Conservation (phyloP, 2,329 filamentous ascomycete species). For the Aspergillus jensenii region DNA sequence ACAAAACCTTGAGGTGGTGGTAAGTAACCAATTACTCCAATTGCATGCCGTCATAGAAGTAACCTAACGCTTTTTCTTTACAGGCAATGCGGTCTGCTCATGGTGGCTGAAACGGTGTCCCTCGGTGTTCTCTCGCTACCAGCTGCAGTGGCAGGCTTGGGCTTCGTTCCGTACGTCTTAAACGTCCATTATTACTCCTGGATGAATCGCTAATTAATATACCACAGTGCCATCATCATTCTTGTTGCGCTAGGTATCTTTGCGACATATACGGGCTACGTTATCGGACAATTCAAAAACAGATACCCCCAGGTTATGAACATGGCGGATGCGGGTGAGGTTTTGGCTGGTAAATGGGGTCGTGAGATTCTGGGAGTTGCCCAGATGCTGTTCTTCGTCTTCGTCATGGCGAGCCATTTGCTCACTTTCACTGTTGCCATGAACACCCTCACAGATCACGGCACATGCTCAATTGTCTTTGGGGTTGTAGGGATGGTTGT, state of each 20-base stretch:
- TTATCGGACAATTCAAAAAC: slow-evolving; percentile 61
- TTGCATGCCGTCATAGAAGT: not conserved
- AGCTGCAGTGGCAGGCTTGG: slow-evolving; percentile 52
- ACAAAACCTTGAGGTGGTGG: slow-evolving; percentile 52
- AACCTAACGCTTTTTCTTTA: slow-evolving; percentile 26
- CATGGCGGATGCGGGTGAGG: slow-evolving; percentile 66
- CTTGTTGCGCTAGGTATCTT: slow-evolving; percentile 55
- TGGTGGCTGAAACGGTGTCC: slow-evolving; percentile 61
- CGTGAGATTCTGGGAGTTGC: slow-evolving; percentile 63
- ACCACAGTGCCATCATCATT: slow-evolving; percentile 50
- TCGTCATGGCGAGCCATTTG: slow-evolving; percentile 71
- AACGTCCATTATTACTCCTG: not conserved
- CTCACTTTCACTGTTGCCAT: slow-evolving; percentile 70
- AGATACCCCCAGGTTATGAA: slow-evolving; percentile 60
- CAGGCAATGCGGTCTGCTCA: slow-evolving; percentile 49
- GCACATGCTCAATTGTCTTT: slow-evolving; percentile 64
- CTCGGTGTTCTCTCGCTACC: slow-evolving; percentile 58
- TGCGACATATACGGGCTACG: slow-evolving; percentile 61
- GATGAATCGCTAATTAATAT: not conserved
- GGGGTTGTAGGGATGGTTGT: slow-evolving; percentile 59
- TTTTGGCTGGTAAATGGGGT: slow-evolving; percentile 61
- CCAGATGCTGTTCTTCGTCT: slow-evolving; percentile 64
- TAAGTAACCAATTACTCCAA: slow-evolving; percentile 15
- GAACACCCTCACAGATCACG: slow-evolving; percentile 62
- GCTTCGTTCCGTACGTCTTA: slow-evolving; percentile 49